Conservation (phyloP, 2,329 filamentous ascomycete species). For the Nigrospora sphaerica region DNA sequence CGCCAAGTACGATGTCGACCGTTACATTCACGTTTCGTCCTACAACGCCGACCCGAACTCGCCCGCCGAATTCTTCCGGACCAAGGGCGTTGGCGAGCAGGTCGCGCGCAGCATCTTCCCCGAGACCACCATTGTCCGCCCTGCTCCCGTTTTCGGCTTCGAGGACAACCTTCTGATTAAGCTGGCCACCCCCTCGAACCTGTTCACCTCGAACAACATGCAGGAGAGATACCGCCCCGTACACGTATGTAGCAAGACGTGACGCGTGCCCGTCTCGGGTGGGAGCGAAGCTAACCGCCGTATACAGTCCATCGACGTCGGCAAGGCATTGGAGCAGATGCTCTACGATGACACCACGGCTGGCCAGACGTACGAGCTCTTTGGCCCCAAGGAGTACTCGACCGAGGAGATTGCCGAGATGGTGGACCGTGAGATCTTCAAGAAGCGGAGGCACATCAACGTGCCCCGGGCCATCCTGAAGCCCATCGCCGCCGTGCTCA, state of each 20-base stretch:
- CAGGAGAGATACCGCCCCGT: constrained; percentile 86
- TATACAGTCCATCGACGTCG: constrained; percentile 75
- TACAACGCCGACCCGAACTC: constrained; percentile 82
- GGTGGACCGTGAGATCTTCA: constrained; percentile 88
- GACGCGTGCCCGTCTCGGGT: too few species aligned
- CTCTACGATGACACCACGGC: constrained; percentile 85
- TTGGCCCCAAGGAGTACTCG: constrained; percentile 87
- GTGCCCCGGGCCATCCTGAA: constrained; percentile 75
- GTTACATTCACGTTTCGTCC: constrained; percentile 93
- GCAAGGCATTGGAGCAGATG: constrained; percentile 81
- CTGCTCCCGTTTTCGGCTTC: constrained; percentile 88
- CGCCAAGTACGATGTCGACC: constrained; percentile 96
- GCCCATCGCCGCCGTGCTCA: constrained; percentile 66
- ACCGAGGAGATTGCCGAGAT: constrained; percentile 79
- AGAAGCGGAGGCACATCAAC: constrained; percentile 85
- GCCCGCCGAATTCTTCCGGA: constrained; percentile 80
- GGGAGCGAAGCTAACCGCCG: neutral
- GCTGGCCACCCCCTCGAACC: constrained; percentile 71
- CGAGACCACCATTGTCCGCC: constrained; percentile 93
- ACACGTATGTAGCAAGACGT: constrained; percentile 52
- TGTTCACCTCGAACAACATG: constrained; percentile 91
- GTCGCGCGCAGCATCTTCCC: constrained; percentile 85
- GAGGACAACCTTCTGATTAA: constrained; percentile 88
- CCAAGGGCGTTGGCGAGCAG: constrained; percentile 81
- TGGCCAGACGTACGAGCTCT: constrained; percentile 88